phyloP scores from a whole-genome alignment of 2,329 filamentous ascomycete species.

The Neonectria neomacrospora region DNA sequence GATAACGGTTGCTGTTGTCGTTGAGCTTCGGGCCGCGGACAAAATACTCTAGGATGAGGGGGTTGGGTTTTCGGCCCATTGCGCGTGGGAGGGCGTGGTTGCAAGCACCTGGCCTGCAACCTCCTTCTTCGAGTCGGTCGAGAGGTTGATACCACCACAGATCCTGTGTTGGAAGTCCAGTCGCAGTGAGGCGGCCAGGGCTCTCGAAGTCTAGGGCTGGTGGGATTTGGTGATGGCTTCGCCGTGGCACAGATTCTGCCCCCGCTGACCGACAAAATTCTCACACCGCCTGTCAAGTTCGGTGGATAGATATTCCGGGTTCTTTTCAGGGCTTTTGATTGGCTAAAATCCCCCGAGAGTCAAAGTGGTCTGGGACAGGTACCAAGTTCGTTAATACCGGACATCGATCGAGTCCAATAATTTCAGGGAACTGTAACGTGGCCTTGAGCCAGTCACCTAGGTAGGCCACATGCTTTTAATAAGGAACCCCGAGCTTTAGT shows the following conservation, averaged over 20 bases:
- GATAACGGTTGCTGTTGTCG: constrained; percentile 91
- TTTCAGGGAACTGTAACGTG: too few species aligned
- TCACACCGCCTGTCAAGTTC: constrained; percentile 51
- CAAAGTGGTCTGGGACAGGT: not conserved
- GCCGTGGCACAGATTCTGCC: constrained; percentile 51
- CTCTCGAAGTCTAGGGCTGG: constrained; percentile 32
- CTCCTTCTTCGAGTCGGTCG: constrained; percentile 34
- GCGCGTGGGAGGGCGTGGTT: constrained; percentile 43
- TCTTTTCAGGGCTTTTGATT: not conserved
- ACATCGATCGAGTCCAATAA: too few species aligned
- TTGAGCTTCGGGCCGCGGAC: constrained; percentile 85
- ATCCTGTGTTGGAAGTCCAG: constrained; percentile 27
- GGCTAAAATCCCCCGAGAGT: constrained; percentile 21
- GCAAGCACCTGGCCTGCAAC: constrained; percentile 44
- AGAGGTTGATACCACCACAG: constrained; percentile 33
- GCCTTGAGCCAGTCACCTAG: too few species aligned
- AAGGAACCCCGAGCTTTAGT: too few species aligned
- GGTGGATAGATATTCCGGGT: constrained; percentile 41
- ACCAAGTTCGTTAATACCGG: too few species aligned
- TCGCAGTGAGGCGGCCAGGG: constrained; percentile 21
- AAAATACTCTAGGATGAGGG: constrained; percentile 88
- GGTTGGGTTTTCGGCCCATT: constrained; percentile 88
- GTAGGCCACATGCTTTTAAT: too few species aligned
- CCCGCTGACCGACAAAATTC: constrained; percentile 55
- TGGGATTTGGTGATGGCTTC: constrained; percentile 42